These are phyloP conservation scores for Xylaria sp. DNA, from an alignment of 2,329 filamentous ascomycete genomes.

Conservation along the genomic window DNA sequence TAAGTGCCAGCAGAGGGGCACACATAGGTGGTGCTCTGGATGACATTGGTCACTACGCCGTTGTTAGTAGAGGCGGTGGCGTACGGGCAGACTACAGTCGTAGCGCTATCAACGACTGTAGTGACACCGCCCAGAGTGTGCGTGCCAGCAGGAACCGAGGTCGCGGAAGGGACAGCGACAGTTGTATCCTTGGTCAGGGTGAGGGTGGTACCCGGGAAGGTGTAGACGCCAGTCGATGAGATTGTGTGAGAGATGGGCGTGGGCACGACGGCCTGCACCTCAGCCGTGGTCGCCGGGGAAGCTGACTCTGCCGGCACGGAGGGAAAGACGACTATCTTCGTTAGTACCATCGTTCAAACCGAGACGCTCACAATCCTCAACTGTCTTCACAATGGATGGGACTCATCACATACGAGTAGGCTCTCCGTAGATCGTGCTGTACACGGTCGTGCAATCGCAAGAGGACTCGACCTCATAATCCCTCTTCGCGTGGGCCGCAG, in stretches of 20 bases:
- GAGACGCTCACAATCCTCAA: not conserved
- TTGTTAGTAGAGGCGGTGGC: conserved; percentile 57
- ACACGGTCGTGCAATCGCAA: conserved; percentile 71
- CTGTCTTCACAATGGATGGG: not conserved
- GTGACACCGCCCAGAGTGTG: conserved; percentile 69
- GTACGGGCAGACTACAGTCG: conserved; percentile 65
- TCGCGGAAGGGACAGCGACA: conserved; percentile 58
- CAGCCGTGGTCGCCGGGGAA: conserved; percentile 28
- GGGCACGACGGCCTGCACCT: conserved; percentile 44
- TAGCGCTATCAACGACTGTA: conserved; percentile 60
- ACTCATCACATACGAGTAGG: conserved; percentile 51
- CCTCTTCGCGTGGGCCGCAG: conserved; percentile 49
- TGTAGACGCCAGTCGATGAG: conserved; percentile 67
- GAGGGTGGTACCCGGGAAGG: conserved; percentile 67
- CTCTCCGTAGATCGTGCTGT: conserved; percentile 63
- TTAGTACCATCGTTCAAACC: conserved; percentile 18
- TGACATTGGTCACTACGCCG: conserved; percentile 59
- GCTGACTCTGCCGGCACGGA: conserved; percentile 25
- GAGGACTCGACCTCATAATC: conserved; percentile 34
- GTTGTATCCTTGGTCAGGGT: conserved; percentile 62
- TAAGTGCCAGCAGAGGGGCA: conserved; percentile 71
- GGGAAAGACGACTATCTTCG: conserved; percentile 36
- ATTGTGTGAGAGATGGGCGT: conserved; percentile 50
- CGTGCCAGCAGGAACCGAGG: conserved; percentile 56
- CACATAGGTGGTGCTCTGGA: conserved; percentile 65